phyloP scores from a whole-genome alignment of 371 early-diverging fungal species.

The Apophysomyces sp. region DNA sequence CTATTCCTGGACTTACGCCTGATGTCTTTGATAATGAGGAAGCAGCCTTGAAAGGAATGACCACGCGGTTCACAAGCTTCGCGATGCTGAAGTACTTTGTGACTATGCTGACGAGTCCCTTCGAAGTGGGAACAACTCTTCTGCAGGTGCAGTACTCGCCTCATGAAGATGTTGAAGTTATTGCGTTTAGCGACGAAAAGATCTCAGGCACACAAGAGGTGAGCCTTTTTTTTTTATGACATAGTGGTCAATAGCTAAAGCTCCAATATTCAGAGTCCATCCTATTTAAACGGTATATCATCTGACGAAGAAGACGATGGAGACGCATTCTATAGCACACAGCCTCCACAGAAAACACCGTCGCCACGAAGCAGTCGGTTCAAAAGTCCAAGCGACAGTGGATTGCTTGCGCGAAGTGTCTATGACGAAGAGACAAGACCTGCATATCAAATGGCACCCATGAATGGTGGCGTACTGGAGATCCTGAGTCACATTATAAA shows the following conservation, averaged over 20 bases:
- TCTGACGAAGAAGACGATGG: conserved; percentile 28
- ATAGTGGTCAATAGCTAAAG: conserved; percentile 1
- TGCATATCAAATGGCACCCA: conserved; percentile 58
- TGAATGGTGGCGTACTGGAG: conserved; percentile 57
- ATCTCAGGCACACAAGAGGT: not conserved
- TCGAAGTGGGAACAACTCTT: conserved; percentile 75
- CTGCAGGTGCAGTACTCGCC: conserved; percentile 82
- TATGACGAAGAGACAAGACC: conserved; percentile 62
- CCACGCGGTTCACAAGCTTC: conserved; percentile 57
- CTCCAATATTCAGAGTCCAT: not conserved
- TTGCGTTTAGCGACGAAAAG: conserved; percentile 22
- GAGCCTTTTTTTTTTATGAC: not conserved
- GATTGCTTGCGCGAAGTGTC: conserved; percentile 38
- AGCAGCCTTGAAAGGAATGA: conserved; percentile 28
- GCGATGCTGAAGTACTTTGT: conserved; percentile 67
- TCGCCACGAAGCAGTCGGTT: not conserved
- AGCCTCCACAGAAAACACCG: conserved; percentile 11
- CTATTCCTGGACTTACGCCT: conserved; percentile 27
- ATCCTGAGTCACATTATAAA: conserved; percentile 48
- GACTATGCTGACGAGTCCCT: conserved; percentile 67
- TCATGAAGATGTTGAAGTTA: conserved; percentile 44
- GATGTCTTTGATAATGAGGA: conserved; percentile 19
- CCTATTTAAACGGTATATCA: conserved; percentile 10
- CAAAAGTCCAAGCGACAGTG: conserved; percentile 13
- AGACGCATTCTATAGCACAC: conserved; percentile 31